Conservation (phyloP, 2,329 filamentous ascomycete genomes). For the Paracoccidioides brasiliensis region DNA sequence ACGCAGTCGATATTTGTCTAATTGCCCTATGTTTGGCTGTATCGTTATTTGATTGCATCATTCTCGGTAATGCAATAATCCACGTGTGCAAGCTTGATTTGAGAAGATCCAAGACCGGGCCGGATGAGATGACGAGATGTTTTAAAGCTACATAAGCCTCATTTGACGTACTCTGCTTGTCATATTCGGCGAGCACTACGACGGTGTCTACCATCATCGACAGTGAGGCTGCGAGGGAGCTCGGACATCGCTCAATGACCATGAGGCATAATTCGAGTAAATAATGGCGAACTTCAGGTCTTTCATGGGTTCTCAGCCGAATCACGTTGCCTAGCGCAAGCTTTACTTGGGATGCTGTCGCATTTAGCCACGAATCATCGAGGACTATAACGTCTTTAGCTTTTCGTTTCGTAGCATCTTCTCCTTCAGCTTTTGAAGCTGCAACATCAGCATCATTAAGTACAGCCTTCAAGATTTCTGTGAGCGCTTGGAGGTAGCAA, state of each 20-base stretch:
- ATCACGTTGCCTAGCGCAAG: constrained; percentile 66
- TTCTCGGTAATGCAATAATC: constrained; percentile 64
- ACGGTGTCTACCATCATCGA: constrained; percentile 68
- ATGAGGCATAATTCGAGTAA: constrained; percentile 59
- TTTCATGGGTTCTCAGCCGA: constrained; percentile 58
- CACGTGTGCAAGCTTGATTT: constrained; percentile 66
- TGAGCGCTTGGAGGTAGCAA: constrained; percentile 46
- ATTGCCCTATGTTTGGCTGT: constrained; percentile 59
- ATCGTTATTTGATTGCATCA: constrained; percentile 78
- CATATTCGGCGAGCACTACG: constrained; percentile 50
- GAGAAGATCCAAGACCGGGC: constrained; percentile 47
- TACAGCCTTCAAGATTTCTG: constrained; percentile 31
- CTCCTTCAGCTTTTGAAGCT: constrained; percentile 4
- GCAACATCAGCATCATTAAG: constrained; percentile 34
- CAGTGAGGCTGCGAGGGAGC: constrained; percentile 55
- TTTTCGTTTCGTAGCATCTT: constrained; percentile 13
- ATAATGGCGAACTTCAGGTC: constrained; percentile 52
- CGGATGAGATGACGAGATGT: constrained; percentile 50
- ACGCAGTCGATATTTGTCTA: constrained; percentile 61
- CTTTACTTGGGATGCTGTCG: constrained; percentile 69
- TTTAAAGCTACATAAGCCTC: constrained; percentile 35
- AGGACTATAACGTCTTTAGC: constrained; percentile 28
- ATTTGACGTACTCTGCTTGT: constrained; percentile 30
- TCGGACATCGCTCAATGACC: constrained; percentile 65
- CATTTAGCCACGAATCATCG: constrained; percentile 58